phyloP scores from a whole-genome alignment of 2,329 filamentous ascomycete species.

The Zarea fungicola region DNA sequence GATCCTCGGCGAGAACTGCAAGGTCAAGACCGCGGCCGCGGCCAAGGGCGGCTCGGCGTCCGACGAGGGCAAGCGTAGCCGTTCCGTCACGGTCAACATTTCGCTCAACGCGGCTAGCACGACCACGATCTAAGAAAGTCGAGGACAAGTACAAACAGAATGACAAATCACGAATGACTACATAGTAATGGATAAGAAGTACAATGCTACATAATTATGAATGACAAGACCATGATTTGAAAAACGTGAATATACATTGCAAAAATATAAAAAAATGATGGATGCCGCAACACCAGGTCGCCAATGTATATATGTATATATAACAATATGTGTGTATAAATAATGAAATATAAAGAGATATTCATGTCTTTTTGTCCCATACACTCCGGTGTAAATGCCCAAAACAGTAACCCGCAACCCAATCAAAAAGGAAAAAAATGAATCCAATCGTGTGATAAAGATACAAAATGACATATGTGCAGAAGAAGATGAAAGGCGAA shows the following conservation, averaged over 20 bases:
- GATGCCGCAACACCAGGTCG: slow-evolving; percentile 2
- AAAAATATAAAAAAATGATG: not conserved
- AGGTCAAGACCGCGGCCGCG: not conserved
- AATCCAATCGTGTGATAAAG: not conserved
- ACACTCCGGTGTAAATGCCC: slow-evolving; percentile 3
- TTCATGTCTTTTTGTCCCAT: slow-evolving; percentile 3
- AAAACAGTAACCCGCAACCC: too few relatives aligned
- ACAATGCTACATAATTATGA: too few relatives aligned
- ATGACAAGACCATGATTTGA: not conserved
- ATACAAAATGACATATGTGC: slow-evolving; percentile 1
- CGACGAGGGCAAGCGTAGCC: slow-evolving; percentile 6
- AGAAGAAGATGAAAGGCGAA: not conserved
- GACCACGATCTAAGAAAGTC: slow-evolving; percentile 5
- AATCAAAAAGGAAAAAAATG: not conserved
- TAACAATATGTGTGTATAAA: not conserved
- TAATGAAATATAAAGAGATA: not conserved
- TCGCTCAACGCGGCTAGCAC: slow-evolving; percentile 15
- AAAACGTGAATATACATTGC: not conserved
- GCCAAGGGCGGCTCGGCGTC: slow-evolving; percentile 5
- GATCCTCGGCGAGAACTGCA: slow-evolving; percentile 35
- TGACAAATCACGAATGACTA: not conserved
- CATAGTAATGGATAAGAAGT: not conserved
- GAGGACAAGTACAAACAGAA: not conserved
- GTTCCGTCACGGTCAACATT: slow-evolving; percentile 12
- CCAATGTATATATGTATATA: not conserved